Evolutionary conservation across 1,284 basidiomycete species (phyloP).

Genomic region (Somion occarium): DNA sequence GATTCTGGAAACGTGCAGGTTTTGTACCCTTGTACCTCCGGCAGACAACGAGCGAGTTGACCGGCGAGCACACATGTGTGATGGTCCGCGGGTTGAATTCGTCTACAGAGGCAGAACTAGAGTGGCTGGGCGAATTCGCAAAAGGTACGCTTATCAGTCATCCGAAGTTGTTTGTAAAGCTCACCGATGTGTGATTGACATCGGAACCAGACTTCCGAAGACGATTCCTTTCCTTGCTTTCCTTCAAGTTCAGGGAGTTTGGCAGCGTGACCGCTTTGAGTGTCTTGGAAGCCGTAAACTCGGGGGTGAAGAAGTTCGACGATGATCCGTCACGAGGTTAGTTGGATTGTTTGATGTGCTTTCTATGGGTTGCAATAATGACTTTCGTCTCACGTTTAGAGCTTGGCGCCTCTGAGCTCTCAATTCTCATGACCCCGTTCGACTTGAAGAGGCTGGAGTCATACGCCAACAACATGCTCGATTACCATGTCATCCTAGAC

Average conservation of each 20-base stretch:
- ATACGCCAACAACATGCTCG: slow-evolving; percentile 94
- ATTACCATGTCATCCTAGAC: slow-evolving; percentile 95
- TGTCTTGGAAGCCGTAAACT: slow-evolving; percentile 81
- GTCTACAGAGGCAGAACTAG: slow-evolving; percentile 54
- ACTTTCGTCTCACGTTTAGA: slow-evolving; percentile 29
- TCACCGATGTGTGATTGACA: neutral
- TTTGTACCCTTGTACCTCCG: slow-evolving; percentile 92
- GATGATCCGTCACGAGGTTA: slow-evolving; percentile 42
- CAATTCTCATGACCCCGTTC: slow-evolving; percentile 80
- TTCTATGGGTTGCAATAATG: slow-evolving; percentile 8
- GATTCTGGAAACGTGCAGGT: slow-evolving; percentile 95
- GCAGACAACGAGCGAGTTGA: slow-evolving; percentile 92
- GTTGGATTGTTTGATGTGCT: too few species aligned
- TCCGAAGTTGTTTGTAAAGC: neutral
- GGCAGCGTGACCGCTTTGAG: slow-evolving; percentile 83
- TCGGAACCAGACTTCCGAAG: slow-evolving; percentile 77
- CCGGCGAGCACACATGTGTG: slow-evolving; percentile 94
- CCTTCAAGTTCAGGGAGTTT: slow-evolving; percentile 95
- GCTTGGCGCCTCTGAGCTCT: slow-evolving; percentile 65
- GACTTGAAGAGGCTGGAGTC: slow-evolving; percentile 95
- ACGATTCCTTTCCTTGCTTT: slow-evolving; percentile 86
- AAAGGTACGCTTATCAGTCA: slow-evolving; percentile 49
- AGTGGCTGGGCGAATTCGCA: slow-evolving; percentile 89
- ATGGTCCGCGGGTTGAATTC: slow-evolving; percentile 84
- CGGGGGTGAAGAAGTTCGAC: slow-evolving; percentile 54